Conservation (phyloP, 768 basidiomycete genomes). For the Krasilnikovozyma curviuscula region DNA sequence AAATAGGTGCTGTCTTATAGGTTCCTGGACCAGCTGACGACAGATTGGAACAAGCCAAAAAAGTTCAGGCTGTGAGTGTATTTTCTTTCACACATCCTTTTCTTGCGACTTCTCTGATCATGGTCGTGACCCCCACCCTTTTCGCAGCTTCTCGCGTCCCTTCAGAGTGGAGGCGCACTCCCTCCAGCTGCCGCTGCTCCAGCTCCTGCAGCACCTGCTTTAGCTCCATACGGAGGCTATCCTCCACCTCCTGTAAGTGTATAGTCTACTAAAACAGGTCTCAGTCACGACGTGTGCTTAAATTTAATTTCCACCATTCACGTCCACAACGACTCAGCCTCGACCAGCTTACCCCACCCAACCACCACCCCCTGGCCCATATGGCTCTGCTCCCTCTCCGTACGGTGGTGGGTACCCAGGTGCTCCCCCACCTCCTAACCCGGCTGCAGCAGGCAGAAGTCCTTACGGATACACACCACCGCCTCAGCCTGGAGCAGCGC, state of each 20-base stretch:
- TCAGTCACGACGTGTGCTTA: neutral
- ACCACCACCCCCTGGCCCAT: neutral
- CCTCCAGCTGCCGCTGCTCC: neutral
- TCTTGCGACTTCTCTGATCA: neutral
- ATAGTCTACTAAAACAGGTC: neutral
- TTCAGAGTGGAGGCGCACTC: slow-evolving; percentile 3
- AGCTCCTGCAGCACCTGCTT: neutral
- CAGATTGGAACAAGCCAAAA: slow-evolving; percentile 49
- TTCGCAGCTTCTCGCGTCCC: slow-evolving; percentile 12
- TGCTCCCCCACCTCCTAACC: neutral
- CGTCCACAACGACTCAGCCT: neutral
- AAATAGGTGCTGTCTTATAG: neutral
- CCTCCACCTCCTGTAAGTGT: neutral
- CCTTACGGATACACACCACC: neutral
- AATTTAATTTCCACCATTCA: neutral
- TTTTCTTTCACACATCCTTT: slow-evolving; percentile 53
- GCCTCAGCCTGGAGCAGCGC: too few relatives aligned
- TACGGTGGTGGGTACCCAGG: neutral
- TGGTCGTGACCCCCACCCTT: neutral
- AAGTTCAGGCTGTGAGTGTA: slow-evolving; percentile 34
- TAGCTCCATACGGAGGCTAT: neutral
- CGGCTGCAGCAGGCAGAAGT: neutral
- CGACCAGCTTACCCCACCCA: neutral
- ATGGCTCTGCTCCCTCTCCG: neutral
- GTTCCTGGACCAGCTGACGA: slow-evolving; percentile 37